Evolutionary conservation across 768 basidiomycete species (phyloP), one percentile per base, ranked within the genome.

Genomic region (Leccinum subtestaceum): DNA sequence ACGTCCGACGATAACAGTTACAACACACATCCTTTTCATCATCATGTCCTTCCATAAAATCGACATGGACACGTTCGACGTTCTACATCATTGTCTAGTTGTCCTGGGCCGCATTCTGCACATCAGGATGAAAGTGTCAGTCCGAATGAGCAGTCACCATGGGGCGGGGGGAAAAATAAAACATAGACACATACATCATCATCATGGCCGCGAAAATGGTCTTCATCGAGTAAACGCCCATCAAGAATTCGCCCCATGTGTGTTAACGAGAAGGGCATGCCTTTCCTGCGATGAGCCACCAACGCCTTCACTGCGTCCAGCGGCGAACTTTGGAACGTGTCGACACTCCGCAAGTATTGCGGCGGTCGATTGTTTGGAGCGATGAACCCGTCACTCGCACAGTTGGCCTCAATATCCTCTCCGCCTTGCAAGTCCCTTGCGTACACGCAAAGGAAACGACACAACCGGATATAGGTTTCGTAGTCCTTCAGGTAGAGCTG

Each of bases 261-360:
- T 12, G 46, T 47, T 47, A 21, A 12, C 5, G 46, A 12, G 19
- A 47, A 23, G 46, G 19, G 21, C 46, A 47, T 47, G 21, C 21
- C 21, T 23, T 19, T 47, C 21, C 46, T 23, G 46, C 46, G 21
- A 46, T 23, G 12, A 6, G 19, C n/a, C 12, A 46, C 11, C 45
- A 23, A 46, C 4, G 3, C 23, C 45, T 19, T 46, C 45, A 46
- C 10, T 19, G 21, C 19, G 11, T 6, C 21, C 11, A 48, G 10
- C 12, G 76, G 78, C 45, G 72, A 76, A 23, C 58, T 17, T 25
- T 60, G 57, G 69, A 80, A 77, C 12, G 70, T 60, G 52, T 9
- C 1, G n/a, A 32, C 10, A 7, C 15, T 11, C 23, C n/a, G 5
- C 36, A 53, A 27, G 19, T 23, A 38, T 17, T 9, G 21, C 17